phyloP scores from a whole-genome alignment of 345 rosid genomes.

The Isatis tinctoria region DNA sequence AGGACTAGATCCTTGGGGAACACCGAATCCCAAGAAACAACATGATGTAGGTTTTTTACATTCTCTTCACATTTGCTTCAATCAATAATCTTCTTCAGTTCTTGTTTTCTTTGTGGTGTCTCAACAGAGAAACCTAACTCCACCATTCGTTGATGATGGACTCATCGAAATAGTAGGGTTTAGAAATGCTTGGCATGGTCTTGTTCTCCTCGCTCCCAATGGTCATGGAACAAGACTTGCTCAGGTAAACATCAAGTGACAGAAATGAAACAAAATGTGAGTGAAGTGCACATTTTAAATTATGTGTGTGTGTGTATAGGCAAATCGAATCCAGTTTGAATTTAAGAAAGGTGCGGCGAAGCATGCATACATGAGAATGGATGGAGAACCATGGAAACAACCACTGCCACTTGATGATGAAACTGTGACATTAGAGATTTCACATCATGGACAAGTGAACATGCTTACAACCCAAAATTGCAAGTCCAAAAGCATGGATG shows the following conservation, averaged over 20 bases:
- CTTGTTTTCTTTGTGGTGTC: background rate
- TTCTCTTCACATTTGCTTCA: background rate
- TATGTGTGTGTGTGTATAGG: slow-evolving; percentile 34
- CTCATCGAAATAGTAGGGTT: slow-evolving; percentile 82
- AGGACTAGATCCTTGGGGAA: slow-evolving; percentile 93
- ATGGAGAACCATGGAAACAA: slow-evolving; percentile 95
- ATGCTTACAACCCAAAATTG: slow-evolving; percentile 73
- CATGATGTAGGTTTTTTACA: slow-evolving; percentile 39
- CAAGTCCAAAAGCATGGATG: slow-evolving; percentile 47
- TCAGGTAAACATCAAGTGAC: slow-evolving; percentile 44
- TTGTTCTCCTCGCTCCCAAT: slow-evolving; percentile 68
- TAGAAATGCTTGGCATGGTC: slow-evolving; percentile 97
- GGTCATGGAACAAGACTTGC: slow-evolving; percentile 95
- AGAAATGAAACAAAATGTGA: background rate
- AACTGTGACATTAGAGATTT: slow-evolving; percentile 72
- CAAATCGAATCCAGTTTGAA: slow-evolving; percentile 63
- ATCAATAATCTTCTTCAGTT: background rate
- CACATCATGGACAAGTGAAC: slow-evolving; percentile 80
- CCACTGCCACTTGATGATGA: slow-evolving; percentile 64
- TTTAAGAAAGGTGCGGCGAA: slow-evolving; percentile 72
- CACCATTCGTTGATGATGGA: slow-evolving; percentile 88
- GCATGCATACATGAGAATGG: slow-evolving; percentile 78
- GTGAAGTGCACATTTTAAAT: background rate
- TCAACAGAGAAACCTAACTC: slow-evolving; percentile 65
- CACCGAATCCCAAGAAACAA: slow-evolving; percentile 49